phyloP scores from a whole-genome alignment of 2,329 filamentous ascomycete species.

The Truncatella angustata region DNA sequence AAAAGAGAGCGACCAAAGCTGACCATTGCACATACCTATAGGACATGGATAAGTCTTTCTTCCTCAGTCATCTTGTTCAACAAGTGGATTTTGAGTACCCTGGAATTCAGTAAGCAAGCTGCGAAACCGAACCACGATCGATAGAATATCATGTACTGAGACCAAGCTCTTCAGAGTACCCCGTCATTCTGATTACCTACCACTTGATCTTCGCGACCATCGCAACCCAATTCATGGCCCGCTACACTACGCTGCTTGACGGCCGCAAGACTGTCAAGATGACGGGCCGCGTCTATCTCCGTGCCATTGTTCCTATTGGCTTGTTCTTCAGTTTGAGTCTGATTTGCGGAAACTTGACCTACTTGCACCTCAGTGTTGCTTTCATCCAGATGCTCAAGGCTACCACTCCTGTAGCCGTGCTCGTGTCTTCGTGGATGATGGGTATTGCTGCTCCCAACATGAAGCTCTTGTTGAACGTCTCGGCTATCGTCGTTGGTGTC shows the following conservation, averaged over 20 bases:
- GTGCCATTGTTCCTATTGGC: constrained; percentile 91
- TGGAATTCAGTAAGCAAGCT: constrained; percentile 70
- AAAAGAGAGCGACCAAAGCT: neutral
- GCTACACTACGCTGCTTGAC: constrained; percentile 86
- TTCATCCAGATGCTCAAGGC: constrained; percentile 99
- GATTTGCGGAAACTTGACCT: constrained; percentile 95
- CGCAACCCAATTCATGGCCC: constrained; percentile 91
- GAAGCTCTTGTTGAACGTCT: constrained; percentile 88
- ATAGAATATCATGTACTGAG: constrained; percentile 23
- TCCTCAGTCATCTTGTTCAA: constrained; percentile 98
- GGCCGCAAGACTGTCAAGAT: constrained; percentile 96
- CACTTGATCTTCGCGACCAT: constrained; percentile 90
- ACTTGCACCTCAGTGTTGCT: constrained; percentile 90
- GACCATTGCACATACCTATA: constrained; percentile 35
- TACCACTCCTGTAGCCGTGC: constrained; percentile 89
- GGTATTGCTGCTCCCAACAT: constrained; percentile 81
- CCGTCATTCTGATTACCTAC: constrained; percentile 90
- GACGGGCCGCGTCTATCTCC: constrained; percentile 89
- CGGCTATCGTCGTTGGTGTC: constrained; percentile 90
- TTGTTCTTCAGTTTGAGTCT: constrained; percentile 94
- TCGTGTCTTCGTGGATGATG: constrained; percentile 85
- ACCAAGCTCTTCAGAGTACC: constrained; percentile 49
- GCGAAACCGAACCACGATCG: neutral
- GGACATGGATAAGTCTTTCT: constrained; percentile 88
- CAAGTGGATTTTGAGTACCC: constrained; percentile 92